Base-by-base conservation (phyloP, 1,139 yeast species). In the Taphrina populina region DNA sequence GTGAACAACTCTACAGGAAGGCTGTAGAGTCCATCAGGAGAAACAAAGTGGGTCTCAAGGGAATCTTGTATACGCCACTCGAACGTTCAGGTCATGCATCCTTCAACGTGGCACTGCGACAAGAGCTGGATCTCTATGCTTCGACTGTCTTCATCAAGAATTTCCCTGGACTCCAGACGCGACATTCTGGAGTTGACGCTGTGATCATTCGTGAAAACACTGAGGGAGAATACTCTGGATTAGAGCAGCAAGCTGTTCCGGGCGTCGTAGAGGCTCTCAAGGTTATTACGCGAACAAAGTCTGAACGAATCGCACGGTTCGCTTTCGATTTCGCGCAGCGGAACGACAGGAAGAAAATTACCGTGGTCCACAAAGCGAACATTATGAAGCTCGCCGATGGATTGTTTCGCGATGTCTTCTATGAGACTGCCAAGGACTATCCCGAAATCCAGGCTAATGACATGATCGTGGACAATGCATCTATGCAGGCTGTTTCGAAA, bases 361-460 rank as follows among this genome's bases (percentile, higher is more conserved):
- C 96, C 58, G 96, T 96, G 65, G 92, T 92, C 70, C 98, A 92
- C 82, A 92, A 92, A 78, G 98, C 98, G 65, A 92, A 92, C 80
- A 92, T 92, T 69, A 92, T 92, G 98, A 92, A 92, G 78, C 82
- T 88, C 70, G 95, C 96, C 71, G 98, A 92, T 72, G 98, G 98
- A 73, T 81, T 92, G 68, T 92, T 92, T 81, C 87, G 96, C 78
- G 81, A 85, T 73, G 90, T 96, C 64, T 88, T 90, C 67, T 84
- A 88, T 73, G 87, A 84, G 67, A 82, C 92, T 64, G 97, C 95
- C 70, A 82, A 80, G 67, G 90, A 84, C 71, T 62, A 62, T 52
- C 92, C 95, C 62, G 85, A 84, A 62, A 80, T 92, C 64, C 79
- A 79, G 64, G 88, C 83, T 66, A 83, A 82, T 72, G 95, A 90